Evolutionary conservation across 2,329 filamentous ascomycete genomes (phyloP).

Genomic region (Chaetomiaceae sp.): DNA sequence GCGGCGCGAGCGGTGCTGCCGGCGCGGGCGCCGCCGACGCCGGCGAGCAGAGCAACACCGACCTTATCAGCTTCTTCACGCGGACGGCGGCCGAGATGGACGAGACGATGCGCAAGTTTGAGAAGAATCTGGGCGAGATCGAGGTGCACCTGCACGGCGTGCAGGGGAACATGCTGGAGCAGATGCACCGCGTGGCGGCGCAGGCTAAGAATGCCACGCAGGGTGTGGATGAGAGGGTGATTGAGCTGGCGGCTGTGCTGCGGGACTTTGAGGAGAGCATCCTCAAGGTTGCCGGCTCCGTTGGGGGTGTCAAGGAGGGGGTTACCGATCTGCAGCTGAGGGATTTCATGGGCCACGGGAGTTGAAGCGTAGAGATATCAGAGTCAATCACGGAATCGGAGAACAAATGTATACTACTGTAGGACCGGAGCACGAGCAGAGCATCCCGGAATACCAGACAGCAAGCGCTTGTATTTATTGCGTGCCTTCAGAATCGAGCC

Average conservation of each 20-base stretch:
- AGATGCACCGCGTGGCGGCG: conserved; percentile 45
- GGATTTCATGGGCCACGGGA: conserved; percentile 35
- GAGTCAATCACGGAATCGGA: no score
- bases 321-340: conserved; percentile 53
- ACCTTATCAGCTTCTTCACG: conserved; percentile 59
- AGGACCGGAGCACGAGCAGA: not conserved
- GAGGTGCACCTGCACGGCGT: conserved; percentile 59
- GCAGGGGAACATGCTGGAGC: conserved; percentile 53
- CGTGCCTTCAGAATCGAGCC: not conserved
- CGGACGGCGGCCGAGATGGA: conserved; percentile 56
- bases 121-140: conserved; percentile 55
- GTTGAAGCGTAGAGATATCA: no score
- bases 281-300: conserved; percentile 54
- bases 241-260: conserved; percentile 52
- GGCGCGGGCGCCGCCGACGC: conserved; percentile 36
- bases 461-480: not conserved
- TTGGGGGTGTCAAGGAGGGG: conserved; percentile 54
- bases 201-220: conserved; percentile 30
- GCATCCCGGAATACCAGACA: not conserved
- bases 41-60: conserved; percentile 47
- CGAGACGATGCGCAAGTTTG: conserved; percentile 50
- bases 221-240: conserved; percentile 39
- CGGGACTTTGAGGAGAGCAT: conserved; percentile 61
- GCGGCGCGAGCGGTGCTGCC: conserved; percentile 32
- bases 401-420: not conserved